Evolutionary conservation across 768 basidiomycete species (phyloP).

Genomic region (Psilocybe sp.): DNA sequence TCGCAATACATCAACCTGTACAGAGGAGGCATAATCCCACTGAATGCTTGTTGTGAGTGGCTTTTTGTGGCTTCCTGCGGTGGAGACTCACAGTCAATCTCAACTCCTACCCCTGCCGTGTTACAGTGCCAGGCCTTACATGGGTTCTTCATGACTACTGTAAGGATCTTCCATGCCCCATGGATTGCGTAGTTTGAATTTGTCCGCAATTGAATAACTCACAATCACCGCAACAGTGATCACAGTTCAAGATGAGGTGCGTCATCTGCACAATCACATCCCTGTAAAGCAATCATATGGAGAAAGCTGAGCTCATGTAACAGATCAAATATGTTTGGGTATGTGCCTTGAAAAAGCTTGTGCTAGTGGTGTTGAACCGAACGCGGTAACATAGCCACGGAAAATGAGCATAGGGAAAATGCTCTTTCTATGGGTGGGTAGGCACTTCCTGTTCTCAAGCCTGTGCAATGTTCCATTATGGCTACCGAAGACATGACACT

Average conservation of each 20-base stretch:
- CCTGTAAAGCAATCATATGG: not conserved
- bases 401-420: slow-evolving; percentile 28
- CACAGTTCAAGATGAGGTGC: slow-evolving; percentile 23
- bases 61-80: not conserved
- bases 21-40: slow-evolving; percentile 15
- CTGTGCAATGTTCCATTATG: not conserved
- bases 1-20: slow-evolving; percentile 17
- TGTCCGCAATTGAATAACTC: not conserved
- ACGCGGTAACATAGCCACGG: slow-evolving; percentile 24
- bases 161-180: slow-evolving; percentile 3
- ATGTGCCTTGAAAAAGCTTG: not conserved
- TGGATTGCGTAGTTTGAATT: not conserved
- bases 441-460: not conserved
- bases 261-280: not conserved
- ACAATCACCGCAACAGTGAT: slow-evolving; percentile 8
- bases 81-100: not conserved
- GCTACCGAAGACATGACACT: not conserved
- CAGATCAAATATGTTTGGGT: slow-evolving; percentile 41
- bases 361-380: not conserved
- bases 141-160: slow-evolving; percentile 22
- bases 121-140: slow-evolving; percentile 16
- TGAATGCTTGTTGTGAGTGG: slow-evolving; percentile 18
- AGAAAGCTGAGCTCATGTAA: not conserved
- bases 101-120: not conserved
- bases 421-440: slow-evolving; percentile 38